Evolutionary conservation across 2,329 filamentous ascomycete species (phyloP), one percentile per base, ranked within the genome.

Genomic region (Chrysoporthe austroafricana): DNA sequence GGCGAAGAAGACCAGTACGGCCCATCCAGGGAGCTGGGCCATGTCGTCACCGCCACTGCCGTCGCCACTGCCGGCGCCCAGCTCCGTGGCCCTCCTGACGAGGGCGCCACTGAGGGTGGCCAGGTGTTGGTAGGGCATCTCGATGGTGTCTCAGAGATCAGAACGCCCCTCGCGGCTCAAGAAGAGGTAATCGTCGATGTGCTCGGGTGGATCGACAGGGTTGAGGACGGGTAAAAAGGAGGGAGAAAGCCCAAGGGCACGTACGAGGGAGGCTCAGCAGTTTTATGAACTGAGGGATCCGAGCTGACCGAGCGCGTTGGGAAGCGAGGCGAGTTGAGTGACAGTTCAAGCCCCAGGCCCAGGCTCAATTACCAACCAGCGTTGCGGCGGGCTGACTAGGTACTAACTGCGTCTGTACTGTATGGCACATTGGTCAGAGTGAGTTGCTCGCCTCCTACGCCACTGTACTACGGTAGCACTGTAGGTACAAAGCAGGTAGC

Each of bases 11-110:
- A 86, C 69, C 52, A 74, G 70, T 69, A 71, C 74, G n/a, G 79
- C 75, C 81, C 81, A 83, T n/a, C 72, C 70, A 21, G 80, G 81
- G 64, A 79, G 73, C 70, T 79, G 69, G 48, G 62, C 58, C 61
- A 64, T 65, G 52, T 69, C 63, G 3, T 54, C 48, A 36, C 36
- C 14, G 39, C 21, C 39, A 26, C 26, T 44, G 39, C 39, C 42
- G 39, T 50, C 34, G 46, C 52, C 67, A 2, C 26, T 26, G 21
- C 48, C 58, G 54, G 36, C 36, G 26, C 43, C 52, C 43, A 59
- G 9, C n/a, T 68, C 66, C 21, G 58, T 39, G 43, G 67, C 67
- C 39, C 69, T 66, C 61, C 57, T 69, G 36, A 61, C 39, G n/a
- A 70, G 54, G 32, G 67, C 63, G 68, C 65, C 62, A 66, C 62